phyloP scores from a whole-genome alignment of 345 rosid genomes.

The Barbarea vulgaris region DNA sequence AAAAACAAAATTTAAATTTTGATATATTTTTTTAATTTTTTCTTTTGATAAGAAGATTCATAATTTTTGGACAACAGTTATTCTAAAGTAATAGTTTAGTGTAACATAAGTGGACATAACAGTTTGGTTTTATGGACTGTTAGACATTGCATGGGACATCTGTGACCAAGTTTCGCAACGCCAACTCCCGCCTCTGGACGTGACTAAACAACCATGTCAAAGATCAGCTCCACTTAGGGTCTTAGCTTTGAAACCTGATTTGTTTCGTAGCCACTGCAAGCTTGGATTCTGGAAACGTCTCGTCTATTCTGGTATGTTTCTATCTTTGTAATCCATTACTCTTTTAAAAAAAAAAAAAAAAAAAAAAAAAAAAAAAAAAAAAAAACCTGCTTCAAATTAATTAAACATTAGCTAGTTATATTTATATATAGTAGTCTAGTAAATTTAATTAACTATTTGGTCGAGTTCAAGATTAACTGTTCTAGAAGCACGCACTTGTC shows the following conservation, averaged over 20 bases:
- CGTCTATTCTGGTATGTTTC: slow-evolving; percentile 3
- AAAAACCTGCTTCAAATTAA: background rate
- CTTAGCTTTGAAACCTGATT: slow-evolving; percentile 19
- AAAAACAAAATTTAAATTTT: too few relatives aligned
- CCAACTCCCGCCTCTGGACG: background rate
- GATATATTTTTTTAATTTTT: too few relatives aligned
- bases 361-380: too few relatives aligned
- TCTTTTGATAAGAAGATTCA: too few relatives aligned
- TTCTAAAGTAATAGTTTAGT: too few relatives aligned
- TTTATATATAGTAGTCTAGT: background rate
- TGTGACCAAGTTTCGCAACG: fast-evolving
- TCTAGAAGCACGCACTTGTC: too few relatives aligned
- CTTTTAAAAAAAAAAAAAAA: too few relatives aligned
- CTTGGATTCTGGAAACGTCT: background rate
- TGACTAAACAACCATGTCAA: background rate
- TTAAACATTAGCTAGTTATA: background rate
- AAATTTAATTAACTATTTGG: background rate
- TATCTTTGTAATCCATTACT: too few relatives aligned
- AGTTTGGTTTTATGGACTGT: background rate
- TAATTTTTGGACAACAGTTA: too few relatives aligned
- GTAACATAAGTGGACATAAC: background rate
- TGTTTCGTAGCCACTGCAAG: slow-evolving; percentile 13
- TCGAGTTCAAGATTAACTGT: too few relatives aligned
- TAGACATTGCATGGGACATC: slow-evolving; percentile 11
- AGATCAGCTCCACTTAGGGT: background rate